Percentiles rank a stretch among this genome's conserved stretches.
Conservation (phyloP, 805 yeast genomes). For the Clavispora fructus region DNA sequence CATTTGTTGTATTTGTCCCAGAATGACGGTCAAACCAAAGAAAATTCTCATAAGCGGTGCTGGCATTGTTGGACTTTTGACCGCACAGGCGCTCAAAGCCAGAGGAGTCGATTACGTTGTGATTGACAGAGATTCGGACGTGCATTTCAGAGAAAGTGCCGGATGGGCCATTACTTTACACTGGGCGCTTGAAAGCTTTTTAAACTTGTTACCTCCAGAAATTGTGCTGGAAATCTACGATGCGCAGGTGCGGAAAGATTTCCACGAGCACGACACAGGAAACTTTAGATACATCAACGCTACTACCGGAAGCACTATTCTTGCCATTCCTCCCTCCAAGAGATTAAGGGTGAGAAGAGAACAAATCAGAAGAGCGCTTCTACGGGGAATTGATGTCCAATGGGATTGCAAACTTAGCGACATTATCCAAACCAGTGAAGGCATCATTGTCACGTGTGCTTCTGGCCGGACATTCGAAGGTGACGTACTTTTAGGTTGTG, state of each 20-base stretch:
- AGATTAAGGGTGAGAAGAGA: conserved; percentile 25
- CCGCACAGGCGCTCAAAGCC: conserved; percentile 21
- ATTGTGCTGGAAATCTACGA: conserved; percentile 16
- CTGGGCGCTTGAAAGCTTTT: conserved; percentile 22
- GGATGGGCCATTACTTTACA: conserved; percentile 31
- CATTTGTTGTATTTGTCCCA: too few species aligned
- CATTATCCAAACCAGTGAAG: conserved; percentile 5
- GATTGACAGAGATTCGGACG: conserved; percentile 23
- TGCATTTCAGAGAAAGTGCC: conserved; percentile 17
- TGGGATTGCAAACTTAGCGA: conserved; percentile 19
- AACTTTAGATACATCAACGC: conserved; percentile 25
- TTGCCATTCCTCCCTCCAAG: conserved; percentile 24
- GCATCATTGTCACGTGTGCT: conserved; percentile 10
- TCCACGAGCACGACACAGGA: conserved; percentile 22
- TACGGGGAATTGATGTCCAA: conserved; percentile 20
- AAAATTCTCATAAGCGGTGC: conserved; percentile 3
- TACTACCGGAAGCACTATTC: conserved; percentile 18
- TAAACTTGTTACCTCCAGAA: conserved; percentile 16
- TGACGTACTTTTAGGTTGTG: conserved; percentile 19
- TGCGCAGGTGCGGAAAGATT: conserved; percentile 21
- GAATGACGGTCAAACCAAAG: neutral
- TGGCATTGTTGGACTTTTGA: conserved; percentile 6
- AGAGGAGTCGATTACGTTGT: conserved; percentile 18
- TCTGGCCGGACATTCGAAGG: conserved; percentile 15
- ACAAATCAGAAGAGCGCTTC: conserved; percentile 18